Conservation (phyloP, 345 rosid genomes). For the Aquilaria sinensis region DNA sequence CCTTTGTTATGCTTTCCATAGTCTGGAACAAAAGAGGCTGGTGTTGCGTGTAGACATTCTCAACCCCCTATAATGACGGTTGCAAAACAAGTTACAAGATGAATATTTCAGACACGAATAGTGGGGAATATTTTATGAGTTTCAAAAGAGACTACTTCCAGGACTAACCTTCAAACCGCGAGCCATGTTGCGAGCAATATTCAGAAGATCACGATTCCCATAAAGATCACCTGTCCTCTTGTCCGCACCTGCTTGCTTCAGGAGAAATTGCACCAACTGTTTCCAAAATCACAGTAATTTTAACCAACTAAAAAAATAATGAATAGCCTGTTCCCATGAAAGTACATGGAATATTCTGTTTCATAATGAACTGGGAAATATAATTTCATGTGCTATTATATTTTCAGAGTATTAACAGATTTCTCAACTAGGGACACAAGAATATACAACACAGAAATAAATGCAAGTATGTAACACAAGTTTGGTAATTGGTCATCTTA, state of each 20-base stretch:
- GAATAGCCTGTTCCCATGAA: not conserved
- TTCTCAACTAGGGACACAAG: no score
- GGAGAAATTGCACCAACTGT: constrained; percentile 92
- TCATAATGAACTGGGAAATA: not conserved
- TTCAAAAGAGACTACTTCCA: constrained; percentile 8
- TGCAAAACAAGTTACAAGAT: not conserved
- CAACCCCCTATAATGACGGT: constrained; percentile 59
- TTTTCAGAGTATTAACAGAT: not conserved
- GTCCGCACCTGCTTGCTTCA: constrained; percentile 96
- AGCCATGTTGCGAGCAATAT: constrained; percentile 99
- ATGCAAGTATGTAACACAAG: no score
- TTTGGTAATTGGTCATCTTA: constrained; percentile 24
- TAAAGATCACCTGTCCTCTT: constrained; percentile 92
- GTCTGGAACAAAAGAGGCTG: constrained; percentile 94
- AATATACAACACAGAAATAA: no score
- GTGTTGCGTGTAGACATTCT: constrained; percentile 97
- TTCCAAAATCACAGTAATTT: constrained; percentile 23
- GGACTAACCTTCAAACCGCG: constrained; percentile 89
- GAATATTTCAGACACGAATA: not conserved
- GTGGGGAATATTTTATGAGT: constrained; percentile 2
- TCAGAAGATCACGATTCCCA: constrained; percentile 90
- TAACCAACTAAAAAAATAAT: constrained; percentile 1
- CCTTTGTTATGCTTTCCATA: constrained; percentile 91
- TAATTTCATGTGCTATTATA: not conserved
- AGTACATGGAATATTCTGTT: no score